Conservation (phyloP, 139 green algal species). For the Auxenochlorella pyrenoidosa region DNA sequence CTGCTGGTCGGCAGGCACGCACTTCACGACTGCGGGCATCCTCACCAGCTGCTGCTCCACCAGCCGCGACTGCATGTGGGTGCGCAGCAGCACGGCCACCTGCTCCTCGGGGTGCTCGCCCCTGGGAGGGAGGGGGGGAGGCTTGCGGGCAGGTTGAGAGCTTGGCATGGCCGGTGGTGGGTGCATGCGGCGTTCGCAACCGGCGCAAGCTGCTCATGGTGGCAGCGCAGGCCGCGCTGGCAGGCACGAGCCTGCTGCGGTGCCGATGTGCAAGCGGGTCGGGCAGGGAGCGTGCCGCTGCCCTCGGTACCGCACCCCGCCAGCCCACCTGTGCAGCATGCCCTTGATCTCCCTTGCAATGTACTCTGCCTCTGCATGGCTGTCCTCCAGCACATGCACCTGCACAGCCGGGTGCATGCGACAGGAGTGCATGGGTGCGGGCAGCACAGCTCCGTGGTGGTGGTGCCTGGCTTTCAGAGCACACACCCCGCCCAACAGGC, state of each 20-base stretch:
- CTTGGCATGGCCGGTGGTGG: not conserved
- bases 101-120: constrained; percentile 31
- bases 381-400: constrained; percentile 20
- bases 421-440: not conserved
- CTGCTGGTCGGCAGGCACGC: not conserved
- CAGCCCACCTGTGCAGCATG: not conserved
- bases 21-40: no score
- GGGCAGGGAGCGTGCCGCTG: not conserved
- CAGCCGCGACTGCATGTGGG: constrained; percentile 42
- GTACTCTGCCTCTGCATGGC: constrained; percentile 7
- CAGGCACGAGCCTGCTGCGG: not conserved
- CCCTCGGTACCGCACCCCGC: not conserved
- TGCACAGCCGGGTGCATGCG: not conserved
- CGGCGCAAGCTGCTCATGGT: no score
- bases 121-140: no score
- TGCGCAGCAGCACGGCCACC: constrained; percentile 64
- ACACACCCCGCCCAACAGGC: not conserved
- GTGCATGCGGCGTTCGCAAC: not conserved
- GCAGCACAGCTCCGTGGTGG: no score
- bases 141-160: not conserved
- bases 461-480: no score
- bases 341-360: constrained; percentile 1
- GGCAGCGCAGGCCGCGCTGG: not conserved
- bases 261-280: not conserved
- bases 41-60: constrained; percentile 58